These are phyloP conservation scores for Malus orientalis DNA, from an alignment of 306 rosid species.

Conservation along the genomic window DNA sequence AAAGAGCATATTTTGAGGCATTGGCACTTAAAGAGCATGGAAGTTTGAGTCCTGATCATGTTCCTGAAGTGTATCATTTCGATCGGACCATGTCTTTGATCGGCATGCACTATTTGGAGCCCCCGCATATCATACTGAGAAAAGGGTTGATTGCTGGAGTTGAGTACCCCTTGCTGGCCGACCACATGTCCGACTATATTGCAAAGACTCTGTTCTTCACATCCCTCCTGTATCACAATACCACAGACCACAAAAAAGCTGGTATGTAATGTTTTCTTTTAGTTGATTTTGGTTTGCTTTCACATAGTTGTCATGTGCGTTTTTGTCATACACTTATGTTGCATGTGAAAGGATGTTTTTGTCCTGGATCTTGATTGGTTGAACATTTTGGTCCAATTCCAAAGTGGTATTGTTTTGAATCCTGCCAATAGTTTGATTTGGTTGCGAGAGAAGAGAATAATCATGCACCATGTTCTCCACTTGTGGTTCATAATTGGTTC, in stretches of 20 bases:
- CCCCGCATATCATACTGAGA: constrained; percentile 81
- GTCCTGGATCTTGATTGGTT: background rate
- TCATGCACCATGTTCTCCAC: background rate
- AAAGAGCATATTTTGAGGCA: constrained; percentile 84
- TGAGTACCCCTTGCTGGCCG: constrained; percentile 66
- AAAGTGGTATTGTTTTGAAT: background rate
- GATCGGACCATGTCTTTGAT: constrained; percentile 79
- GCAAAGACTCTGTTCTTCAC: constrained; percentile 74
- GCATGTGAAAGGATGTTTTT: background rate
- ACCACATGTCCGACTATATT: constrained; percentile 72
- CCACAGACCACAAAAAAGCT: constrained; percentile 63
- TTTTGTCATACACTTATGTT: background rate
- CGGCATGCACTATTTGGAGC: constrained; percentile 86
- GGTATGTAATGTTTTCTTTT: constrained; percentile 32
- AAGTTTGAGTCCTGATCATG: constrained; percentile 37
- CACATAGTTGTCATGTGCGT: background rate
- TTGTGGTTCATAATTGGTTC: background rate
- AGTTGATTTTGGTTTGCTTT: background rate
- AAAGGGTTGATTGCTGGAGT: constrained; percentile 83
- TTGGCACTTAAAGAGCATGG: constrained; percentile 39
- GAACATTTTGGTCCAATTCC: background rate
- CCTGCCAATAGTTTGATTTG: background rate
- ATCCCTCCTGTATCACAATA: constrained; percentile 61
- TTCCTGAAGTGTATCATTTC: constrained; percentile 78
- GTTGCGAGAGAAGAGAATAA: background rate